A percentile compares a stretch with the other conserved stretches of the same genome.
These are phyloP conservation scores for Xylaria acuta DNA, from an alignment of 495 filamentous ascomycete genomes.

Conservation along the genomic window DNA sequence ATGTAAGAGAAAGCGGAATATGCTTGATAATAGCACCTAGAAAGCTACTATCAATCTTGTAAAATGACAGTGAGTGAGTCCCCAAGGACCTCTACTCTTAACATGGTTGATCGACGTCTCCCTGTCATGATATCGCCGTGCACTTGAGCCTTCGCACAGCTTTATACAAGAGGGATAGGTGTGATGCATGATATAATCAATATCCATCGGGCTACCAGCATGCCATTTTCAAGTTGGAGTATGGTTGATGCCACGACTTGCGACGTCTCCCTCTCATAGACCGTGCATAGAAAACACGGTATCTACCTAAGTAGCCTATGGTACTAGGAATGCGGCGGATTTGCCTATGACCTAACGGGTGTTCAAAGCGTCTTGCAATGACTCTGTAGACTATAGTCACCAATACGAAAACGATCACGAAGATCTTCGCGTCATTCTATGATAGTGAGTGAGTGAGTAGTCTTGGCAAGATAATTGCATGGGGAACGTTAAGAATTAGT, in stretches of 20 bases:
- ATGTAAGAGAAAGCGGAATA: not conserved
- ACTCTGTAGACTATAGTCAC: not conserved
- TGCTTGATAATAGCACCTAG: slow-evolving; percentile 13
- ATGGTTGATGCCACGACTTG: too few species aligned
- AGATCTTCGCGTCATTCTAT: not conserved
- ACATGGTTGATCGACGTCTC: not conserved
- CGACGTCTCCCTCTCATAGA: too few species aligned
- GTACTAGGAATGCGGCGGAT: too few species aligned
- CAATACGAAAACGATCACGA: not conserved
- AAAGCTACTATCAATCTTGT: slow-evolving; percentile 4
- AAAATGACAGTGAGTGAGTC: not conserved
- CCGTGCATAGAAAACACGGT: too few species aligned
- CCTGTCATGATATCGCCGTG: not conserved
- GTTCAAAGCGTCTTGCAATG: not conserved
- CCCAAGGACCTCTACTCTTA: not conserved
- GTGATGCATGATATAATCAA: too few species aligned
- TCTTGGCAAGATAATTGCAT: not conserved
- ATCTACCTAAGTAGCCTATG: too few species aligned
- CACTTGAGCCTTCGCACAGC: too few species aligned
- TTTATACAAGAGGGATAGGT: too few species aligned
- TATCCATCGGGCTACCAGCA: too few species aligned
- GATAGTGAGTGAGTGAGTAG: not conserved
- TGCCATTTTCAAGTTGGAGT: too few species aligned
- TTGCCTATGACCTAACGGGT: not conserved
- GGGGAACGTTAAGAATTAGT: not conserved